Evolutionary conservation across 148 eudicot species (phyloP).

Genomic region (Arctostaphylos glauca): DNA sequence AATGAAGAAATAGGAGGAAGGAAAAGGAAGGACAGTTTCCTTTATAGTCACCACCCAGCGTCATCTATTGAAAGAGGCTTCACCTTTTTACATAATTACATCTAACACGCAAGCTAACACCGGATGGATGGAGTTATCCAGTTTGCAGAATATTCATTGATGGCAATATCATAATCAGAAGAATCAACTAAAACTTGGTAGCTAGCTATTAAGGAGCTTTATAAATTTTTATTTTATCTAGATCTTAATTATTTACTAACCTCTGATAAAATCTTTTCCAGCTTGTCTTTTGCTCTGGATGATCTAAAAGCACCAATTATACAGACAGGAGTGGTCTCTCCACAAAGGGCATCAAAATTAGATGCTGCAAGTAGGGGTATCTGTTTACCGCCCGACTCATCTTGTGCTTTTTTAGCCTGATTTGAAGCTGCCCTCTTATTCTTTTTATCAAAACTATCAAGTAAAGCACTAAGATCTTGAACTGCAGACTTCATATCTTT

Average conservation of each 20-base stretch:
- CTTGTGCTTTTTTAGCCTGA: conserved; percentile 37
- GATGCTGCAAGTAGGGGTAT: conserved; percentile 58
- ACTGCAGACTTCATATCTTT: conserved; percentile 82
- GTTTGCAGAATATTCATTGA: background rate
- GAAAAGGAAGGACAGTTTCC: background rate
- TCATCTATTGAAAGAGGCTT: background rate
- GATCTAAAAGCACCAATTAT: conserved; percentile 80
- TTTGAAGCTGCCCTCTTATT: conserved; percentile 50
- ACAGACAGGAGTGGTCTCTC: conserved; percentile 75
- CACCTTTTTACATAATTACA: background rate
- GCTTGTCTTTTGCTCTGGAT: conserved; percentile 46
- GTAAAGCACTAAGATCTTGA: conserved; percentile 63
- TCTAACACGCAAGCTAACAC: background rate
- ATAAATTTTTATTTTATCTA: background rate
- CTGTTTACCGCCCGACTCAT: conserved; percentile 43
- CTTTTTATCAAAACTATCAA: conserved; percentile 72
- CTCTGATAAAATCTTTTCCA: conserved; percentile 48
- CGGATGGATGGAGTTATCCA: background rate
- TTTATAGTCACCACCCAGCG: background rate
- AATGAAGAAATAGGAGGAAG: background rate
- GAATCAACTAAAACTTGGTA: background rate
- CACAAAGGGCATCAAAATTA: conserved; percentile 63
- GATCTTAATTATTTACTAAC: conserved; percentile 38
- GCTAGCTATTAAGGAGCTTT: background rate
- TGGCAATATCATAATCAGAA: background rate